phyloP scores from a whole-genome alignment of 2,329 filamentous ascomycete species.

The Penicillium sp. region DNA sequence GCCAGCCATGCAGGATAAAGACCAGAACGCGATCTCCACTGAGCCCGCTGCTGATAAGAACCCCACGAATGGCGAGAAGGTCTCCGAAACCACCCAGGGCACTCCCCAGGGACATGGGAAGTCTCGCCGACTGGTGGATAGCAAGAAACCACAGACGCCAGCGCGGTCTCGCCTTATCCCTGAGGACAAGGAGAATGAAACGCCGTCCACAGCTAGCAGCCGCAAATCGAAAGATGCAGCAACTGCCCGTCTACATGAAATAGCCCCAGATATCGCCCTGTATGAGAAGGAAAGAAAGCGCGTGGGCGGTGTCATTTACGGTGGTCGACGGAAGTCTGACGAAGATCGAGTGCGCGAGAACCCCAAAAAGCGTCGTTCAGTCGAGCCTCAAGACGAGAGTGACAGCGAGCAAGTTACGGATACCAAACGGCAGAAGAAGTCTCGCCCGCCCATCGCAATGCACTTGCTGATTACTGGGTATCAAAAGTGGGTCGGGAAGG shows the following conservation, averaged over 20 bases:
- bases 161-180: constrained; percentile 50
- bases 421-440: constrained; percentile 61
- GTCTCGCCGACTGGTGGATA: constrained; percentile 29
- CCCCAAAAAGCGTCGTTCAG: constrained; percentile 45
- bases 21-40: constrained; percentile 32
- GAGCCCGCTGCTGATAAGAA: constrained; percentile 23
- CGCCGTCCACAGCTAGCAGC: constrained; percentile 70
- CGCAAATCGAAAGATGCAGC: constrained; percentile 88
- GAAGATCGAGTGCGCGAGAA: constrained; percentile 36
- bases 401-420: constrained; percentile 57
- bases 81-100: constrained; percentile 17
- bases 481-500: constrained; percentile 68
- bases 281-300: constrained; percentile 95
- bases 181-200: constrained; percentile 78
- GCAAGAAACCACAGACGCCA: constrained; percentile 53
- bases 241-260: constrained; percentile 67
- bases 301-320: constrained; percentile 62
- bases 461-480: constrained; percentile 81
- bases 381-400: constrained; percentile 49
- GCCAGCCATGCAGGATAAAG: constrained; percentile 37
- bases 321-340: constrained; percentile 50
- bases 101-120: constrained; percentile 31
- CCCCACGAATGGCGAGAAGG: constrained; percentile 18
- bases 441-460: constrained; percentile 64
- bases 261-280: constrained; percentile 79